Evolutionary conservation across 176 grass and related monocot species (phyloP), one percentile per base, ranked within the genome.

Genomic region (Dactylis glomerata): DNA sequence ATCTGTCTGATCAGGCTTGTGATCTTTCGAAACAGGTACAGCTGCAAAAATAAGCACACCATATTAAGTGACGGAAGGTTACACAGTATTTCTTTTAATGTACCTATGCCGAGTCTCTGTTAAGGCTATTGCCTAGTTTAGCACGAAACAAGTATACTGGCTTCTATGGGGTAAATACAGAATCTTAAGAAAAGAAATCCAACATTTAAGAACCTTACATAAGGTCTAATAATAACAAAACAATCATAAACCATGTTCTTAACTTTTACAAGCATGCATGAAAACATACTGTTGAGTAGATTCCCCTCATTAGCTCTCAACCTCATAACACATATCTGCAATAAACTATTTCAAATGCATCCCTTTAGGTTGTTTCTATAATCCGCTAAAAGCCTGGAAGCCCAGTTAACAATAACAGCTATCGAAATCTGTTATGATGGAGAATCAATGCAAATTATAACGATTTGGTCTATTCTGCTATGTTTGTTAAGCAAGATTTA

Each of bases 11-110:
- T 92, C 90, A 86, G 86, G 90, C 10, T 92, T 92, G 34, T 92
- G 90, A 79, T 92, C 90, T 74, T 82, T 88, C n/a, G 90, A 92
- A 88, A 92, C 86, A 83, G 86, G 73, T 3, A 92, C 56, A 74
- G 90, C 90, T 92, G 78, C 57, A 86, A 67, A 45, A 86, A 9
- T 28, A 6, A 38, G 34, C 2, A 74, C 14, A 86, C 16, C 7
- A 3, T 40, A 41, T 52, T 32, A 72, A 36, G 71, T 63, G n/a
- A n/a, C 55, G 82, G 50, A 81, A n/a, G 79, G 61, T 5, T 50
- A 71, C 11, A 87, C 1, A 15, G 44, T 79, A 15, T 32, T 63
- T 34, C 27, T 34, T 36, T 10, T 64, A 15, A 73, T 27, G 4
- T 30, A 64, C 4, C 65, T 30, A 86, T 32, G 23, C 55, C 3